phyloP scores from a whole-genome alignment of 495 filamentous ascomycete species.

The Daldinia grandis region DNA sequence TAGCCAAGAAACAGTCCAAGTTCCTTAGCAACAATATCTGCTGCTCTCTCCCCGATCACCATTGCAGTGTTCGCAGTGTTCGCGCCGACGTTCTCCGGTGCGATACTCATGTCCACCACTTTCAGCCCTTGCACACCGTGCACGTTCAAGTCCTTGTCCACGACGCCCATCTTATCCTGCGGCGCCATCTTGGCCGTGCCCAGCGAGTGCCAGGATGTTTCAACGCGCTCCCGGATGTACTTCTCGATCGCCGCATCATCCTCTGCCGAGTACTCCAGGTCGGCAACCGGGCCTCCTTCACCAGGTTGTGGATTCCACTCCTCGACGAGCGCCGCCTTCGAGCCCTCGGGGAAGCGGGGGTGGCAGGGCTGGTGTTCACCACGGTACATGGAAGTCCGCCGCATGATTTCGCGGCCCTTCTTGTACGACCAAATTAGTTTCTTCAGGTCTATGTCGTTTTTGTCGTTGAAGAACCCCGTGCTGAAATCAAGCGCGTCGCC shows the following conservation, averaged over 20 bases:
- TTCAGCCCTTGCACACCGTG: constrained; percentile 60
- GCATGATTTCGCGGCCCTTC: constrained; percentile 61
- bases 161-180: constrained; percentile 57
- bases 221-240: constrained; percentile 55
- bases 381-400: constrained; percentile 60
- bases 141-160: constrained; percentile 58
- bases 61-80: constrained; percentile 71
- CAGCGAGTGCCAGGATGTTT: constrained; percentile 62
- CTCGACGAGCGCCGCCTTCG: constrained; percentile 50
- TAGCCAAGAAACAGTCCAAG: constrained; percentile 44
- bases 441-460: constrained; percentile 53
- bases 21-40: constrained; percentile 63
- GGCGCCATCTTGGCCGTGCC: constrained; percentile 62
- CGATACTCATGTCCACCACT: constrained; percentile 58
- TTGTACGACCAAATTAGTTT: constrained; percentile 63
- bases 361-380: constrained; percentile 61
- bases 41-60: constrained; percentile 66
- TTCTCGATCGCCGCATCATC: constrained; percentile 62
- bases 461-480: constrained; percentile 55
- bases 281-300: constrained; percentile 8
- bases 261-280: constrained; percentile 59
- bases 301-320: constrained; percentile 40
- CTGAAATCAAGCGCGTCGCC: constrained; percentile 51
- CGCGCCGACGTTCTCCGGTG: constrained; percentile 66
- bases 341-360: constrained; percentile 59